Evolutionary conservation across 83 land plant species (phyloP), one percentile per base, ranked within the genome.

Genomic region (Isoetes engelmannii): DNA sequence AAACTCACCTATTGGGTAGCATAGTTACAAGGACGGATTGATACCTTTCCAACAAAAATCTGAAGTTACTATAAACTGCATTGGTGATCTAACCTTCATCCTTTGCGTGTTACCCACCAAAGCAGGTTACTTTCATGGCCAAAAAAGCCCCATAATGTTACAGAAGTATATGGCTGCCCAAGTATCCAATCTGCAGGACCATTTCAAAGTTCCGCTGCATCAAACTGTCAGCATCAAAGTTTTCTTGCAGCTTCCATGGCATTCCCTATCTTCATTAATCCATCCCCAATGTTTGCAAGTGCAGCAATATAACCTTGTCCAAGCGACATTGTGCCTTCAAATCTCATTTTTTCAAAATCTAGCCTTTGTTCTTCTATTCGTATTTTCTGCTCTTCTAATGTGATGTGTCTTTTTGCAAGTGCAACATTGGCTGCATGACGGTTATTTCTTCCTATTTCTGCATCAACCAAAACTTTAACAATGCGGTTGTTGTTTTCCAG

Each of bases 211-310:
- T 28, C 37, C 37, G 2, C 0, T 28, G 37, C 37, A 28, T 28
- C 37, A 28, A 28, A 28, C 37, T 28, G 37, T 28, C 37, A 28
- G 37, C 37, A 28, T 51, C 15, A 51, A 51, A 15, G 15, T 51
- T n/a, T 51, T 51, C 15, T 51, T 12, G 54, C 54, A 51, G 0
- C 54, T 51, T 51, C 54, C 54, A 51, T 51, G 54, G 54, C 54
- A 51, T 51, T 51, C 54, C 54, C 54, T 51, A 51, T 51, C 54
- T 51, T 51, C 54, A 51, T 51, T n/a, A 51, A 51, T 10, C 54
- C 54, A 51, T 51, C 15, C 12, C 54, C 54, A 51, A 51, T 51
- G 54, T 51, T 51, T 0, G 54, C 15, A 10, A 51, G 54, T 51
- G 54, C 54, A 51, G 54, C 15, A 12, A 51, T 51, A 15, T 51